Evolutionary conservation across 306 rosid genomes (phyloP), one percentile per base, ranked within the genome.

Genomic region (Echinosophora koreensis): DNA sequence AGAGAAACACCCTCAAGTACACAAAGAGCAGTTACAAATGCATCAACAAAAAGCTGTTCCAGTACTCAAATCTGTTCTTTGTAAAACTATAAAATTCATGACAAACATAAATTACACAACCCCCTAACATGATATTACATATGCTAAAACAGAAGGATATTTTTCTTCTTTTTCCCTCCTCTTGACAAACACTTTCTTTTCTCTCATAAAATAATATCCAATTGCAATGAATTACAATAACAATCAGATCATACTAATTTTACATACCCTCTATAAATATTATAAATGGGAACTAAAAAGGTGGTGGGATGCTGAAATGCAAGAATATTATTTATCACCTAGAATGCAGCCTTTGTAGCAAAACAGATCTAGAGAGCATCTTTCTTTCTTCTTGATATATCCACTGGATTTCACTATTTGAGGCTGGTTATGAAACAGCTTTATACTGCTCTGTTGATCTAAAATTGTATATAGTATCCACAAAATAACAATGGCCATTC

Each of bases 261-360:
- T 76, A 55, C 75, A 60, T 80, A 47, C 64, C 59, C 86, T 61
- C 66, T 51, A 63, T 65, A 71, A 78, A 59, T 57, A 84, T 64
- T 71, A 72, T 42, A 67, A 14, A 39, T n/a, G 37, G 39, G 66
- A 58, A 80, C 70, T 74, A 77, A 17, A 73, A 61, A 16, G 80
- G 55, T 15, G 34, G 17, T 52, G 59, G 60, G 32, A 49, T 67
- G 76, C 64, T 47, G 44, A 69, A 34, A 77, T 27, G 51, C 65
- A 66, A 74, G 55, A 71, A 83, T 72, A 77, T 63, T 57, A 69
- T 71, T 68, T 59, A 66, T 83, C 80, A 64, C 86, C 89, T 61
- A 74, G 76, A 30, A 77, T 79, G 82, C 69, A 56, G 69, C 87
- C 78, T 54, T 38, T 74, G 80, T 57, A 81, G 81, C 71, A 86